Evolutionary conservation across 257 asterid species (phyloP), one percentile per base, ranked within the genome.

Genomic region (Phtheirospermum japonicum): DNA sequence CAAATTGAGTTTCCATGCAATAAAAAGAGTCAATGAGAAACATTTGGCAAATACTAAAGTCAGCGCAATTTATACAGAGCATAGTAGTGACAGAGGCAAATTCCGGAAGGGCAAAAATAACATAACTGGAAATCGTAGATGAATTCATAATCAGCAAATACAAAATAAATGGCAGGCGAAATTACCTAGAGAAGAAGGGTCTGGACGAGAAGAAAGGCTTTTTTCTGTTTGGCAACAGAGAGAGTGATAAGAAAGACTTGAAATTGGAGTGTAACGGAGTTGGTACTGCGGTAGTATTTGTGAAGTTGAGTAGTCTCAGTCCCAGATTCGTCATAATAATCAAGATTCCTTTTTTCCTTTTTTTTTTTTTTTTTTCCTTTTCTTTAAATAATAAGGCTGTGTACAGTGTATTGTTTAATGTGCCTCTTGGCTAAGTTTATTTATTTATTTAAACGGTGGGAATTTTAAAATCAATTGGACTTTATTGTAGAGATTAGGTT

Each of bases 161-260:
- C 14, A 7, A 19, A 8, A 30, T 0, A n/a, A 59, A 52, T 10
- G 14, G 60, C 4, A 33, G 6, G 12, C 34, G 43, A n/a, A 61
- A 62, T 34, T 71, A 78, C 83, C 83, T 74, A 19, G 4, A 55
- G 45, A 64, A 63, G 71, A 71, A 68, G 65, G 61, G 66, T 5
- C 66, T 6, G 19, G 63, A 18, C 13, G 67, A 57, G 63, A 59
- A 34, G 30, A 55, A 63, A 26, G 60, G 51, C 11, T 64, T 57
- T 31, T 9, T 60, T 5, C 26, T 17, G 26, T 49, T 67, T 43
- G 45, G 40, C 45, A 36, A 9, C 23, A 11, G 14, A 40, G 72
- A 53, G 55, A 48, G n/a, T 42, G 77, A 36, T 4, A 67, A 46
- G 58, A 12, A 13, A 32, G 57, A 58, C 46, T 9, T 16, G 77